phyloP scores from a whole-genome alignment of 495 filamentous ascomycete genomes.

The Glonium stellatum region DNA sequence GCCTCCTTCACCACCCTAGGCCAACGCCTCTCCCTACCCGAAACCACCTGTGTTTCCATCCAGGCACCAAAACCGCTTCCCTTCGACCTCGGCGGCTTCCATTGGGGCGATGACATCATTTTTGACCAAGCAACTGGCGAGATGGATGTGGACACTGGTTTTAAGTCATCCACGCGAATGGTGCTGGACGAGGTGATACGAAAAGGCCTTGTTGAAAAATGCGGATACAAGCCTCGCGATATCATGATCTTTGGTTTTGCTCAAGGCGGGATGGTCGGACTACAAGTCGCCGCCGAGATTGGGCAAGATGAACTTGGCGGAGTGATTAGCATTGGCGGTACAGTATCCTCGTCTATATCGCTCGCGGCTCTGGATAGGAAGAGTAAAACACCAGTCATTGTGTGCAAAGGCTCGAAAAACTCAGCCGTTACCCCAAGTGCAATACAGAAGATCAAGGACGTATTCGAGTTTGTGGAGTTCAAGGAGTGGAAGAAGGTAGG shows the following conservation, averaged over 20 bases:
- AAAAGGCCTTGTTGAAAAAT: constrained; percentile 55
- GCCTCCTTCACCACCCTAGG: constrained; percentile 64
- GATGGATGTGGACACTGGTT: constrained; percentile 75
- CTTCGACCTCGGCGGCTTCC: constrained; percentile 66
- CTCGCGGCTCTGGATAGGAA: constrained; percentile 43
- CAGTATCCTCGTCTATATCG: constrained; percentile 49
- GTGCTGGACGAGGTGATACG: constrained; percentile 53
- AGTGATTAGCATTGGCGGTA: constrained; percentile 70
- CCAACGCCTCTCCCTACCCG: constrained; percentile 66
- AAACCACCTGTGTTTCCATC: constrained; percentile 69
- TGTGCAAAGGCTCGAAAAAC: constrained; percentile 60
- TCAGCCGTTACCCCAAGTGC: constrained; percentile 56
- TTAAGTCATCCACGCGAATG: constrained; percentile 46
- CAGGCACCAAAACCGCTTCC: constrained; percentile 69
- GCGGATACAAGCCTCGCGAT: constrained; percentile 61
- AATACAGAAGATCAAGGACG: constrained; percentile 53
- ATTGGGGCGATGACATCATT: constrained; percentile 87
- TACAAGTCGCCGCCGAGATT: constrained; percentile 45
- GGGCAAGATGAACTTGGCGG: constrained; percentile 44
- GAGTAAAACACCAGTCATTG: constrained; percentile 63
- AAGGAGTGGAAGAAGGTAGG: constrained; percentile 65
- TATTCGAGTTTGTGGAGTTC: constrained; percentile 67
- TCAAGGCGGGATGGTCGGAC: constrained; percentile 75
- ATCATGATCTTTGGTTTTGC: constrained; percentile 78
- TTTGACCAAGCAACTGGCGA: constrained; percentile 56